Base-by-base conservation (phyloP, 1,284 basidiomycete species). In the Paramarasmius palmivorus region DNA sequence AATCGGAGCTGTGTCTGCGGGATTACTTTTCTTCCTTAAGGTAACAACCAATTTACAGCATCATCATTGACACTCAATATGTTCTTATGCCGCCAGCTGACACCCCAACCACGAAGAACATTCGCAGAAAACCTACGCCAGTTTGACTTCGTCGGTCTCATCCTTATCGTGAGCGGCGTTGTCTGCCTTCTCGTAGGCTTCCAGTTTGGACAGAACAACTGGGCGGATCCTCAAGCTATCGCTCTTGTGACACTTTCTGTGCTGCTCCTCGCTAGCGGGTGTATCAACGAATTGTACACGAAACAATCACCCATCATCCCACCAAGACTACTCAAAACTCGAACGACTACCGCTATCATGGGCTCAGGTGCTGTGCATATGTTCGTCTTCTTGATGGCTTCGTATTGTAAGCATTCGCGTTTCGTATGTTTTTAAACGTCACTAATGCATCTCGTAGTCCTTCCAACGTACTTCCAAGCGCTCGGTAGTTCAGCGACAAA, bases 251-350 rank as follows among this genome's bases (percentile, higher is more conserved):
- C 68, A 4, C 66, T 79, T 22, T 84, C 83, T 14, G 67, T 63
- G 2, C 62, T 67, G 23, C 54, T 77, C 2, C 67, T 84, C 46
- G 48, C 73, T 8, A 54, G 65, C 0, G 74, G 70, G n/a, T 66
- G 68, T 19, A 54, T 74, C 23, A 77, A 79, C 61, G 81, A 81
- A 57, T 51, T 77, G 8, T 65, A 64, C 34, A 84, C 82, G 0
- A 76, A 73, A 54, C 73, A 76, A 10, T 72, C 72, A 19, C 76
- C 83, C 0, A 78, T 86, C 55, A 73, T 86, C 14, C 76, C 81
- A 0, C 72, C 76, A 8, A 67, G 78, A 7, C 51, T 82, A 15
- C 78, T 81, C 64, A 68, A 68, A 57, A 79, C 75, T 1, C 67
- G 78, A 8, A 82, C 79, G 3, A 76, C 78, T 0, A 66, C 69